Evolutionary conservation across 2,329 filamentous ascomycete species (phyloP).

Genomic region (Epichloe gansuensis): DNA sequence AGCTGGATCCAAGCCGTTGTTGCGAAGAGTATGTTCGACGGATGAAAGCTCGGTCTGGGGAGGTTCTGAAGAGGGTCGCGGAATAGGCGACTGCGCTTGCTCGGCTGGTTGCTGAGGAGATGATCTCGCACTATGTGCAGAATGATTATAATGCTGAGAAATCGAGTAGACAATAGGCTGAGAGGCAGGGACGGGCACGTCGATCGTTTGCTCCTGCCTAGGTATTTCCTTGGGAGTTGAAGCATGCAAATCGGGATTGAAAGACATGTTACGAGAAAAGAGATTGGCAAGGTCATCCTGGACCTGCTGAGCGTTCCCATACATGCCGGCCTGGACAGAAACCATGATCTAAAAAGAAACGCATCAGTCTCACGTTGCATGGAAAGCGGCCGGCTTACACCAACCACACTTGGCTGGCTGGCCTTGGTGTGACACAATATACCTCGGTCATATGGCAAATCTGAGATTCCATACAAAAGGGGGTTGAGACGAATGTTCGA

Average conservation of each 20-base stretch:
- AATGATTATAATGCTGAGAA: constrained; percentile 76
- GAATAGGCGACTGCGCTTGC: constrained; percentile 21
- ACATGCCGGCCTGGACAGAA: constrained; percentile 19
- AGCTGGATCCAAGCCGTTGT: constrained; percentile 57
- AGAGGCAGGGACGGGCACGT: constrained; percentile 14
- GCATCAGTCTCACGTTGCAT: not conserved
- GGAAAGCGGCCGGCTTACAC: not conserved
- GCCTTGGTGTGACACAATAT: not conserved
- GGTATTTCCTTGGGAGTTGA: constrained; percentile 13
- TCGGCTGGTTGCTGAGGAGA: constrained; percentile 17
- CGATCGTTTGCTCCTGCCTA: constrained; percentile 17
- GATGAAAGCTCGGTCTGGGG: constrained; percentile 35
- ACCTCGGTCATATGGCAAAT: not conserved
- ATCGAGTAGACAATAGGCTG: constrained; percentile 56
- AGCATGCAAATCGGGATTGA: constrained; percentile 32
- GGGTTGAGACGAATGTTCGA: not conserved
- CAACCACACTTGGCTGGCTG: not conserved
- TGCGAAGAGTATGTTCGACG: constrained; percentile 46
- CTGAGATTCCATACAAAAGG: not conserved
- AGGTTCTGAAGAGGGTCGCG: constrained; percentile 38
- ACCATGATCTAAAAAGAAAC: constrained; percentile 20
- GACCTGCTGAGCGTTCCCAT: constrained; percentile 36
- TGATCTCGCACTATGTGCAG: constrained; percentile 44
- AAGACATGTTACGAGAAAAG: constrained; percentile 63
- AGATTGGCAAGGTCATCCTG: constrained; percentile 75